Evolutionary conservation across 495 filamentous ascomycete genomes (phyloP), one percentile per base, ranked within the genome.

Genomic region (Physcia stellaris): DNA sequence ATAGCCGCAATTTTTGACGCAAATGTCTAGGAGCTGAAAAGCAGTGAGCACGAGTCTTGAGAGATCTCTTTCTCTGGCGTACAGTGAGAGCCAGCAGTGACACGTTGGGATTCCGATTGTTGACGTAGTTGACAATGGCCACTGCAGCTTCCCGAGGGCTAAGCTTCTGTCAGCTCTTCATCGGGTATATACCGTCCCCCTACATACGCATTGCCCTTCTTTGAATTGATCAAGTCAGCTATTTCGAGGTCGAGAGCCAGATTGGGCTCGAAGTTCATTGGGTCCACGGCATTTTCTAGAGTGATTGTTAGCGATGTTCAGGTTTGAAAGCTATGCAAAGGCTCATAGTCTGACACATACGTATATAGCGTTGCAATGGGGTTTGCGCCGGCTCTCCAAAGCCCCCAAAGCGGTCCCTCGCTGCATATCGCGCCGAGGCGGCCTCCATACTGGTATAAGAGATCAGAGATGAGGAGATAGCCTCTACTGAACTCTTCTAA

Each of bases 1-100:
- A 61, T 98, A 98, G 50, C 90, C 90, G 75, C 90, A 98, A 60
- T 98, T 98, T 64, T 98, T 98, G 57, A 95, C 90, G 58, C 87
- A 96, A 34, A 96, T 96, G 55, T 98, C 90, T 53, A 98, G 80
- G 37, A 98, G 77, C 72, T 80, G 55, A 37, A 35, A 24, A n/a
- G 35, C 11, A n/a, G 44, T 59, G 32, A 61, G 55, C 29, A 24
- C 30, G 9, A 28, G 26, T 28, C 9, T 28, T 28, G 9, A 28
- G 26, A 28, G 9, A 28, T 7, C 26, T 28, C 7, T 9, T n/a
- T 7, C 17, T 10, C 19, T 29, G 12, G 31, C 53, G 24, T 66
- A 77, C 73, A 56, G 67, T 64, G 55, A 98, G 70, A 39, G 90
- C 92, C 29, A 96, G 70, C 50, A 96, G 64, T 35, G 86, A 77